Evolutionary conservation across 306 rosid genomes (phyloP).

Genomic region (Psophocarpus tetragonolobus): DNA sequence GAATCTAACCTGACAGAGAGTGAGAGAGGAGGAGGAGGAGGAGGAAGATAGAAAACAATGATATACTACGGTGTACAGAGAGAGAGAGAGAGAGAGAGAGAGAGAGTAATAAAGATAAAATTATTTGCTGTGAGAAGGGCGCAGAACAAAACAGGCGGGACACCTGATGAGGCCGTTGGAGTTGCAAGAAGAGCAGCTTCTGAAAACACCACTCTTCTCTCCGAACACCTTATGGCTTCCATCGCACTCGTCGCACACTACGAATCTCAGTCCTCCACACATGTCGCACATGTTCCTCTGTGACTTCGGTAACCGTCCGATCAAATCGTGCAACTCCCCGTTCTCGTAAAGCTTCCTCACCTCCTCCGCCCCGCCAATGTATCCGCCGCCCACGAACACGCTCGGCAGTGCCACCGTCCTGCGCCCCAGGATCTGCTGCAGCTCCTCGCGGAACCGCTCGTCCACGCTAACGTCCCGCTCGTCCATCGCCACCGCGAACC

Average conservation of each 20-base stretch:
- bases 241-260: conserved; percentile 63
- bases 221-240: conserved; percentile 78
- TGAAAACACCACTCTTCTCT: conserved; percentile 53
- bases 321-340: conserved; percentile 60
- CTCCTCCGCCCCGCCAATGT: conserved; percentile 75
- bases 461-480: conserved; percentile 89
- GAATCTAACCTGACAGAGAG: no score
- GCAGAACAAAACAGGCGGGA: conserved; percentile 52
- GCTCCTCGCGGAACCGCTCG: conserved; percentile 52
- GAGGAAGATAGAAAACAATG: background rate
- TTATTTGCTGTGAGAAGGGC: conserved; percentile 39
- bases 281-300: conserved; percentile 42
- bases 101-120: no score
- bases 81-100: no score
- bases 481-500: conserved; percentile 62
- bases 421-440: conserved; percentile 51
- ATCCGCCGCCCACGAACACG: conserved; percentile 66
- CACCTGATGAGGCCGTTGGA: conserved; percentile 72
- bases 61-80: background rate
- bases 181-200: conserved; percentile 56
- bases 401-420: conserved; percentile 52
- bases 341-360: conserved; percentile 54
- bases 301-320: conserved; percentile 59
- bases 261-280: conserved; percentile 77
- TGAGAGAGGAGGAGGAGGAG: no score